Evolutionary conservation across 2,329 filamentous ascomycete genomes (phyloP), one percentile per base, ranked within the genome.

Genomic region (Fusarium clavum): DNA sequence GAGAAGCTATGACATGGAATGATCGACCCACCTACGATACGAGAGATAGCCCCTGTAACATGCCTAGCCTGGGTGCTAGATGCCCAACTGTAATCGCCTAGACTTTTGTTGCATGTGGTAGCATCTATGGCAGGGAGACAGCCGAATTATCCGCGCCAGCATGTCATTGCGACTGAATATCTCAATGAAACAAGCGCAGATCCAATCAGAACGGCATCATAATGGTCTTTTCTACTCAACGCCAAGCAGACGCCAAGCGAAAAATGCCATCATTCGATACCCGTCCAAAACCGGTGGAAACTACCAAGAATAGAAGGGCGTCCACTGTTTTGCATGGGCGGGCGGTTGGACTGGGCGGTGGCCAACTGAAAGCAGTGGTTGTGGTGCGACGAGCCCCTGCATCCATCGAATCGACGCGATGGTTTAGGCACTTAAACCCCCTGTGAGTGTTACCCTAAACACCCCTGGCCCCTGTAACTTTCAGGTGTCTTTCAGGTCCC

Each of bases 301-400:
- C 16, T 32, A 11, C 67, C 67, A 68, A 51, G 71, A 56, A 60
- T 70, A 70, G 67, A 46, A 58, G 53, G 32, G 10, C 20, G 25
- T 64, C 59, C 61, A 64, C 57, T 63, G 51, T 44, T 46, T 64
- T 63, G 32, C 48, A 52, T 52, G 48, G 47, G 20, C 20, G n/a
- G 22, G 48, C 48, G 48, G 48, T 44, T 63, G 41, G 43, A 13
- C 66, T 38, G 32, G 49, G 47, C 66, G 67, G 67, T 70, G 68
- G 49, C 46, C 56, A 71, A 64, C 67, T 70, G 68, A 69, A 63
- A 67, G 54, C 47, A 65, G 60, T 52, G 61, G 67, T 66, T 62
- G 67, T 74, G 62, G 72, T 74, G 72, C 70, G 72, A 74, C 72
- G 61, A 22, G 54, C 72, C 72, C 72, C 72, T 74, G 72, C 62